Evolutionary conservation across 345 rosid genomes (phyloP).

Genomic region (Salix caprea): DNA sequence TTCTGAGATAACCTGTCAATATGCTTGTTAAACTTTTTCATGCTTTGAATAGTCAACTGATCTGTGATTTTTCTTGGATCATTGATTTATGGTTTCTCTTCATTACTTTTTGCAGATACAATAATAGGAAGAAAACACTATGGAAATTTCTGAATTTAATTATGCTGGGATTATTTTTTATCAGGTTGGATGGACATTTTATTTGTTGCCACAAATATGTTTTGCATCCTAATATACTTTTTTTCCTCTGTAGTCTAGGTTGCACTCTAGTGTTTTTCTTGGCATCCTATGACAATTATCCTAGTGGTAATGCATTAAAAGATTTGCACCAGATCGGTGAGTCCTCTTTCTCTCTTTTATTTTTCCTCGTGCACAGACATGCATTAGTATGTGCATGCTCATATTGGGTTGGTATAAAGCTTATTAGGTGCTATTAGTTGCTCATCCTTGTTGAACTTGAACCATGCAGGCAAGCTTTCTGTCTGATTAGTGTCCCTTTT

Average conservation of each 20-base stretch:
- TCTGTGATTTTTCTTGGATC: no score
- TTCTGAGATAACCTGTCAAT: not conserved
- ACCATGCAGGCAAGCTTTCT: not conserved
- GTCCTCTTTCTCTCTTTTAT: constrained; percentile 23
- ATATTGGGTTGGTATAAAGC: not conserved
- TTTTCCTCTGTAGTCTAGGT: constrained; percentile 69
- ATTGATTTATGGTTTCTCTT: constrained; percentile 2
- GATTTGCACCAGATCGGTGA: constrained; percentile 72
- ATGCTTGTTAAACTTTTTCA: not conserved
- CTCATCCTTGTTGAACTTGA: not conserved
- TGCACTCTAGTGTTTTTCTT: constrained; percentile 62
- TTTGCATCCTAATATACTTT: constrained; percentile 19
- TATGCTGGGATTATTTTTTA: constrained; percentile 52
- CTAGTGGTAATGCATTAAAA: constrained; percentile 81
- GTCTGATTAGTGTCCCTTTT: not conserved
- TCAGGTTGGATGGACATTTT: constrained; percentile 51
- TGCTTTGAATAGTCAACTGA: not conserved
- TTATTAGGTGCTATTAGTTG: not conserved
- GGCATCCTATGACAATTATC: constrained; percentile 91
- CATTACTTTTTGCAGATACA: constrained; percentile 55
- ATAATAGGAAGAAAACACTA: constrained; percentile 67
- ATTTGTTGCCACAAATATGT: not conserved
- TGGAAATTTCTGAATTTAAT: constrained; percentile 69
- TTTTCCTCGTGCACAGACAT: not conserved
- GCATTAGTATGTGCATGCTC: not conserved